Percentiles rank a stretch among this genome's conserved stretches.
phyloP scores from a whole-genome alignment of 306 rosid species.

The Cajanus cajan region DNA sequence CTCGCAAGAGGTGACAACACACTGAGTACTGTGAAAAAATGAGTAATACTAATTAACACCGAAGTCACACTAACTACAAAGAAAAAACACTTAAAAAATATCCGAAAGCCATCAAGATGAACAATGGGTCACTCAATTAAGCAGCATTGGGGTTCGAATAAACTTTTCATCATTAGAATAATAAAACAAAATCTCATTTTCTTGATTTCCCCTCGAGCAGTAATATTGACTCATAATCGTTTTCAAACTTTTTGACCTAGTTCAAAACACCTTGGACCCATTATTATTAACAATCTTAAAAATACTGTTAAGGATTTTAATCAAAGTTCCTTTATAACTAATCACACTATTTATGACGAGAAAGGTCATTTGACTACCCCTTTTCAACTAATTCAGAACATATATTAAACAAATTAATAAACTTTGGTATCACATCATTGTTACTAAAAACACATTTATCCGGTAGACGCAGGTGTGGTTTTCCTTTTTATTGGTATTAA shows the following conservation, averaged over 20 bases:
- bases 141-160: slow-evolving; percentile 4
- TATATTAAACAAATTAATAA: background rate
- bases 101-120: background rate
- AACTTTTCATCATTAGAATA: slow-evolving; percentile 19
- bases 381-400: background rate
- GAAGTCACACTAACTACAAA: slow-evolving; percentile 4
- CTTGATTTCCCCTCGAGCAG: slow-evolving; percentile 2
- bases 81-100: slow-evolving; percentile 11
- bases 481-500: background rate
- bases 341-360: slow-evolving; percentile 24
- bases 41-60: background rate
- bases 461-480: background rate
- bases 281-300: slow-evolving; percentile 1
- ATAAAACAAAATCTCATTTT: background rate
- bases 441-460: background rate
- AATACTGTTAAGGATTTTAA: background rate
- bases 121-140: background rate
- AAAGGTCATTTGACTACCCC: background rate
- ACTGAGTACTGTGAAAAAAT: background rate
- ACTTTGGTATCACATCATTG: background rate
- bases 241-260: slow-evolving; percentile 36
- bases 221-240: slow-evolving; percentile 7
- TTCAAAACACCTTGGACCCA: slow-evolving; percentile 34
- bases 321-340: background rate
- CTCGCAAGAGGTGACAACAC: slow-evolving; percentile 12